These are phyloP conservation scores for Xylaria castorea DNA, from an alignment of 495 filamentous ascomycete species.

Conservation along the genomic window DNA sequence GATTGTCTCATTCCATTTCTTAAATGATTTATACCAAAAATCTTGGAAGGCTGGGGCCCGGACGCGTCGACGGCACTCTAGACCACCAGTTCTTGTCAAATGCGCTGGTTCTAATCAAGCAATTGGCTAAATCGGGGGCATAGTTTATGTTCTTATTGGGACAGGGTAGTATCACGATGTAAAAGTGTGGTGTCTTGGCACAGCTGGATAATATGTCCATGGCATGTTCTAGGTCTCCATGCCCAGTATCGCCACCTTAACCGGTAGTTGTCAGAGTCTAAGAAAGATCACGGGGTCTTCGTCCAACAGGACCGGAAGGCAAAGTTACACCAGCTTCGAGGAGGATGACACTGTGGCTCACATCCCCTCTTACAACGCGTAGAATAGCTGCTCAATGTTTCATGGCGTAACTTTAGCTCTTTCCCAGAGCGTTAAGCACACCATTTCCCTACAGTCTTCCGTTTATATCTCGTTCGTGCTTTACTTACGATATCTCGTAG, in stretches of 20 bases:
- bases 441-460: conserved; percentile 5
- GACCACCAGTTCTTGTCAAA: neutral
- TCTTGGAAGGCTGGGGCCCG: conserved; percentile 17
- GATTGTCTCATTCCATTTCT: conserved; percentile 29
- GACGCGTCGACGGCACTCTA: conserved; percentile 2
- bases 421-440: neutral
- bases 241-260: conserved; percentile 36
- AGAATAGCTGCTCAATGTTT: neutral
- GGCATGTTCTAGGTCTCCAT: conserved; percentile 39
- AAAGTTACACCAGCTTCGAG: conserved; percentile 35
- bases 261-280: conserved; percentile 36
- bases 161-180: conserved; percentile 31
- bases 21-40: conserved; percentile 13
- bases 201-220: conserved; percentile 39
- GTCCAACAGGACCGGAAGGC: conserved; percentile 28
- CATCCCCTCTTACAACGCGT: conserved; percentile 23
- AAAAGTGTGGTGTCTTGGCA: conserved; percentile 35
- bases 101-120: conserved; percentile 13
- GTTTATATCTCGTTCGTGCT: neutral
- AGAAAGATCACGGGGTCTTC: conserved; percentile 21
- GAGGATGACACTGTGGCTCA: conserved; percentile 33
- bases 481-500: conserved; percentile 1
- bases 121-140: conserved; percentile 42
- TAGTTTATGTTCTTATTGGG: conserved; percentile 23
- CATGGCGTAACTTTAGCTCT: neutral